Evolutionary conservation across 2,329 filamentous ascomycete genomes (phyloP).

Genomic region (Aspergillus japonicus): DNA sequence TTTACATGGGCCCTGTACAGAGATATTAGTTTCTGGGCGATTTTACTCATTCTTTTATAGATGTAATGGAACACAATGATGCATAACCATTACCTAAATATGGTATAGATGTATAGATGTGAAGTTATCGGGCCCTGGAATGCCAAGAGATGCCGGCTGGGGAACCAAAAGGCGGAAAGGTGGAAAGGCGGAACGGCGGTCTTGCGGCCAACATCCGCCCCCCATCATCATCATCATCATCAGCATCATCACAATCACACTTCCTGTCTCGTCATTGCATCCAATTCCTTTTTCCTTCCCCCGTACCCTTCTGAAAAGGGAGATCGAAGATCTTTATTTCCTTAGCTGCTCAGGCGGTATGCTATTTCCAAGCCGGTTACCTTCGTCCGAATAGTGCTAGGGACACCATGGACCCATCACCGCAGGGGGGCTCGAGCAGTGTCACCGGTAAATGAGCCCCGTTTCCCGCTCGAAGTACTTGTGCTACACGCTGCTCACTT

Average conservation of each 20-base stretch:
- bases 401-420: conserved; percentile 43
- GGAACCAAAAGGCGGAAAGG: not conserved
- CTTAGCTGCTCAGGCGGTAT: conserved; percentile 27
- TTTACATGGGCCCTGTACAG: conserved; percentile 1
- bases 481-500: conserved; percentile 17
- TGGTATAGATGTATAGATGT: not conserved
- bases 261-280: not conserved
- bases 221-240: not conserved
- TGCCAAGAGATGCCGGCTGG: not conserved
- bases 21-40: not conserved
- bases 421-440: conserved; percentile 63
- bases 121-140: not conserved
- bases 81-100: not conserved
- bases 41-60: not conserved
- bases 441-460: conserved; percentile 61
- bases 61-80: not conserved
- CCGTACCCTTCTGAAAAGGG: not conserved
- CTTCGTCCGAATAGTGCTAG: conserved; percentile 26
- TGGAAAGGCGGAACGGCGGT: conserved; percentile 8
- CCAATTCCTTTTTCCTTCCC: not conserved
- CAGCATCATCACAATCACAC: not conserved
- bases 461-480: not conserved
- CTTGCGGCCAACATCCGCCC: not conserved
- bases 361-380: conserved; percentile 19
- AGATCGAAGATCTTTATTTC: not conserved